phyloP scores from a whole-genome alignment of 1,284 basidiomycete genomes.

The Malassezia pachydermatis region DNA sequence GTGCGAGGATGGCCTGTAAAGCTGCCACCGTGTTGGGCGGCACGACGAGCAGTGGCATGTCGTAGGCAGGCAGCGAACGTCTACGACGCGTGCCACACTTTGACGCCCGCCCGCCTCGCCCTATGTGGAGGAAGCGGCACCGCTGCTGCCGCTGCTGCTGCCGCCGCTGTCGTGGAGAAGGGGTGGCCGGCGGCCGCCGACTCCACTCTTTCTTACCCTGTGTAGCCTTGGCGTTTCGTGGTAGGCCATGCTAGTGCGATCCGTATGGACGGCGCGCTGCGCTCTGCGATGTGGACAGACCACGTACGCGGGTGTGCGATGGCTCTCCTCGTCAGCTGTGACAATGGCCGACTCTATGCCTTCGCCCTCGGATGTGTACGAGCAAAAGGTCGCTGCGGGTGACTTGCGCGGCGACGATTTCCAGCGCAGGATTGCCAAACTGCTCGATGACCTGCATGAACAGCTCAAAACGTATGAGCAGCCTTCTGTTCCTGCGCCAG shows the following conservation, averaged over 20 bases:
- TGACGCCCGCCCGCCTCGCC: too few species aligned
- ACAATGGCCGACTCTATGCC: background rate
- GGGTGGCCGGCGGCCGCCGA: too few species aligned
- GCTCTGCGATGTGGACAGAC: background rate
- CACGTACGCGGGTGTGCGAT: background rate
- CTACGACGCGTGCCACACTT: too few species aligned
- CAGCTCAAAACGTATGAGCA: conserved; percentile 59
- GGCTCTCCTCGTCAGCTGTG: background rate
- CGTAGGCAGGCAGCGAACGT: background rate
- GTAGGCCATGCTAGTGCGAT: background rate
- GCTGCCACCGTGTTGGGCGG: conserved; percentile 1
- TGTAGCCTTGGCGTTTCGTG: background rate
- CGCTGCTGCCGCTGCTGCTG: too few species aligned
- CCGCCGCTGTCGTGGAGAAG: too few species aligned
- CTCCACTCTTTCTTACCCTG: too few species aligned
- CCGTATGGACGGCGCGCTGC: background rate
- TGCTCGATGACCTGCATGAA: conserved; percentile 70
- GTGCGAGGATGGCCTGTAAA: background rate
- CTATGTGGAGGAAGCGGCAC: too few species aligned
- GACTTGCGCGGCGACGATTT: conserved; percentile 66
- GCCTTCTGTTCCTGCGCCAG: conserved; percentile 25
- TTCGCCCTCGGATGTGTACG: conserved; percentile 1
- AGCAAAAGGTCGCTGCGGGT: conserved; percentile 55
- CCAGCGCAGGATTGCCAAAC: conserved; percentile 71
- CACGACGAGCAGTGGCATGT: conserved; percentile 8